Percentiles rank a stretch among this genome's conserved stretches.
These are phyloP conservation scores for Brassica incana DNA, from an alignment of 345 rosid genomes.

Conservation along the genomic window DNA sequence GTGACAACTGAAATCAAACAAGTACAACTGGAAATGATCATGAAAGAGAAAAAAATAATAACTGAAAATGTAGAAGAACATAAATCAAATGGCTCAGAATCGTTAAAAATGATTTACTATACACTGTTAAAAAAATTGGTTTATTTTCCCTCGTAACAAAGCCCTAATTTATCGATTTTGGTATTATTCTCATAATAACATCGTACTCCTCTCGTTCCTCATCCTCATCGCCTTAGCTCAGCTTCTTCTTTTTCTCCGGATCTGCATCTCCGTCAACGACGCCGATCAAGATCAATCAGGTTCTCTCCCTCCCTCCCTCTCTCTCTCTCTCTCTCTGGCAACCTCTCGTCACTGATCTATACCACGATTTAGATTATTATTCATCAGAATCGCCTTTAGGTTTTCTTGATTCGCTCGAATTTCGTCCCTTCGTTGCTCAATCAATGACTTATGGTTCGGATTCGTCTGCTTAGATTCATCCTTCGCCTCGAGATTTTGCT, in stretches of 20 bases:
- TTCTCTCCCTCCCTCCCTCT: not conserved
- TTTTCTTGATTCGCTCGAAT: slow-evolving; percentile 15
- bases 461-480: not conserved
- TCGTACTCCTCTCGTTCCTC: slow-evolving; percentile 36
- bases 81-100: not conserved
- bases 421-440: not conserved
- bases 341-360: slow-evolving; percentile 25
- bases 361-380: slow-evolving; percentile 19
- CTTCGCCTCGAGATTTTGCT: not conserved
- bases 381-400: slow-evolving; percentile 22
- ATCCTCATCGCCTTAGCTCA: slow-evolving; percentile 29
- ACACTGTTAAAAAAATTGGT: not conserved
- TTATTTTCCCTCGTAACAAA: not conserved
- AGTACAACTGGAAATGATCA: slow-evolving; percentile 15
- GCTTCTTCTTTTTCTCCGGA: slow-evolving; percentile 21
- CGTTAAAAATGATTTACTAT: not conserved
- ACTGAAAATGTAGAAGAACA: slow-evolving; percentile 7
- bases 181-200: not conserved
- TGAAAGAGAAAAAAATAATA: not conserved
- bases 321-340: not conserved
- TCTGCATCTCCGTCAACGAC: slow-evolving; percentile 31
- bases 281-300: slow-evolving; percentile 30
- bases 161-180: slow-evolving; percentile 28
- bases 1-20: slow-evolving; percentile 8
- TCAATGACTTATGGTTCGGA: not conserved